Conservation (phyloP, 2,329 filamentous ascomycete species). For the Claviceps africana region DNA sequence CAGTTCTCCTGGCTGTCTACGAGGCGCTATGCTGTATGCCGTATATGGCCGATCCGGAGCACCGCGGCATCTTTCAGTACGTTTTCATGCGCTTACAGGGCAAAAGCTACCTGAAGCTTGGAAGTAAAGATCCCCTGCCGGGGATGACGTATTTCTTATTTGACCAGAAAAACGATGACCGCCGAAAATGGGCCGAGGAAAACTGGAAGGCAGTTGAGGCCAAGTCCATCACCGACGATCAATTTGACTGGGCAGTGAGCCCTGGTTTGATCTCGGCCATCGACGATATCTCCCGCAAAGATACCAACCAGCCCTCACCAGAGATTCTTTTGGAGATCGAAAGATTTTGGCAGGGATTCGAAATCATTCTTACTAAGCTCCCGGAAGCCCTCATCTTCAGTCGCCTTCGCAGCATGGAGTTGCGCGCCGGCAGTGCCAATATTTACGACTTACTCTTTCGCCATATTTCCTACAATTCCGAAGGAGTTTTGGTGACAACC, state of each 20-base stretch:
- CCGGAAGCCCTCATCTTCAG: conserved; percentile 62
- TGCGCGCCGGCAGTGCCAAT: conserved; percentile 44
- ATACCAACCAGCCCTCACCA: conserved; percentile 19
- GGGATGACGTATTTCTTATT: conserved; percentile 80
- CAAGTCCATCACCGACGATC: conserved; percentile 47
- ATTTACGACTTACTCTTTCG: conserved; percentile 49
- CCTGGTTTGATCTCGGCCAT: conserved; percentile 58
- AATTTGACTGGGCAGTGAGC: conserved; percentile 80
- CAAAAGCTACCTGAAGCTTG: conserved; percentile 64
- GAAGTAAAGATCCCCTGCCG: conserved; percentile 58
- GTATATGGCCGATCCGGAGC: conserved; percentile 48
- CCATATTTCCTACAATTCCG: conserved; percentile 37
- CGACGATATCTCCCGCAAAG: conserved; percentile 40
- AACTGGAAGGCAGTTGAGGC: conserved; percentile 38
- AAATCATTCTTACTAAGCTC: conserved; percentile 59
- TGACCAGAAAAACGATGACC: conserved; percentile 41
- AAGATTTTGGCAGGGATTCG: conserved; percentile 67
- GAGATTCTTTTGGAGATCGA: conserved; percentile 37
- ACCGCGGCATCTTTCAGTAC: conserved; percentile 53
- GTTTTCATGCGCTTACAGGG: conserved; percentile 64
- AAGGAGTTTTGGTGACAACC: conserved; percentile 50
- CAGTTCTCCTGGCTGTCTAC: conserved; percentile 67
- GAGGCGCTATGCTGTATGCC: conserved; percentile 76
- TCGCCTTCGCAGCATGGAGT: conserved; percentile 64
- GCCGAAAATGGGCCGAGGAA: conserved; percentile 23